Conservation (phyloP, 1,284 basidiomycete genomes). For the Ganoderma resinaceum region DNA sequence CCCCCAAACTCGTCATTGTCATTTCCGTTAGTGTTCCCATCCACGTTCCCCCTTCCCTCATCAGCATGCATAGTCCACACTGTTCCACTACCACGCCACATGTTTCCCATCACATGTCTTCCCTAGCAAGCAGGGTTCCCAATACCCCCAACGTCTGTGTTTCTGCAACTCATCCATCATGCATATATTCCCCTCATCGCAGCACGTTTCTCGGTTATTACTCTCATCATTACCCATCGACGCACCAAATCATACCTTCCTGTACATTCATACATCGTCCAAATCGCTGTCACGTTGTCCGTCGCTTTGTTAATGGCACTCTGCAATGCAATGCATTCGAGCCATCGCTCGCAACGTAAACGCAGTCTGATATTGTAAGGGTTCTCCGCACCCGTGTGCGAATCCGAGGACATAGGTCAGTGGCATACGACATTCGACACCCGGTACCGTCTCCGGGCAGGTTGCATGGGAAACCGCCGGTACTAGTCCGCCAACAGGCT, state of each 20-base stretch:
- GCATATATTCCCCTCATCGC: slow-evolving; percentile 6
- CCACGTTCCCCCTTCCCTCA: slow-evolving; percentile 18
- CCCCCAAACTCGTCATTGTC: not conserved
- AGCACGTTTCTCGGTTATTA: slow-evolving; percentile 1
- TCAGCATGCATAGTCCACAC: slow-evolving; percentile 26
- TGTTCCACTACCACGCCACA: slow-evolving; percentile 24
- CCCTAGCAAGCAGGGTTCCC: slow-evolving; percentile 29
- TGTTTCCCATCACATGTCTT: slow-evolving; percentile 22
- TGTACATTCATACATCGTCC: slow-evolving; percentile 20
- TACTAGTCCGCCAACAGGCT: not conserved
- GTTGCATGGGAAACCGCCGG: slow-evolving; percentile 9
- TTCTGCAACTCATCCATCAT: slow-evolving; percentile 7
- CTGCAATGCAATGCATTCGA: slow-evolving; percentile 24
- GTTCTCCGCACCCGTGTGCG: slow-evolving; percentile 2
- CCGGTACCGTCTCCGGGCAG: slow-evolving; percentile 5
- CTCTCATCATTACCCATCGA: not conserved
- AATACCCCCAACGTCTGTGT: slow-evolving; percentile 9
- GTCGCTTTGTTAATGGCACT: slow-evolving; percentile 29
- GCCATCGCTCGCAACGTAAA: slow-evolving; percentile 14
- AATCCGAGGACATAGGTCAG: slow-evolving; percentile 1
- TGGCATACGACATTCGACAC: not conserved
- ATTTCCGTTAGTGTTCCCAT: slow-evolving; percentile 4
- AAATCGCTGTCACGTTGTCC: slow-evolving; percentile 29
- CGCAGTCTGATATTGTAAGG: slow-evolving; percentile 7
- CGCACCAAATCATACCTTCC: slow-evolving; percentile 13